Evolutionary conservation across 192 early-diverging fungal genomes (phyloP), one percentile per base, ranked within the genome.

Genomic region (Coemansia sp.): DNA sequence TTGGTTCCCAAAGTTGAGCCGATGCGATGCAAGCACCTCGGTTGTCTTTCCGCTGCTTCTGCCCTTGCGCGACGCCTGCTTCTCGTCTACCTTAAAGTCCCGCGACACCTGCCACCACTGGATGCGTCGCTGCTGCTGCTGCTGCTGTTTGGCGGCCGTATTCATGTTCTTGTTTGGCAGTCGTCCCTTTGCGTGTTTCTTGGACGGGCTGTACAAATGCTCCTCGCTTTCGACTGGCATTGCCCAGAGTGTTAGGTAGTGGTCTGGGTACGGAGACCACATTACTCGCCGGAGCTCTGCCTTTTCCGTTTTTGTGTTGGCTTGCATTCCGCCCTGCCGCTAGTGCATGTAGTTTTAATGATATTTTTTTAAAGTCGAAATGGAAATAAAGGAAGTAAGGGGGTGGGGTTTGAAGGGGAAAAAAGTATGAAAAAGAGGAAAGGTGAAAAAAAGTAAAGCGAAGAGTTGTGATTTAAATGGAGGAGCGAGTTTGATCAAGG

Each of bases 231-330:
- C 63, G 10, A 39, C 46, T 11, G 63, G 51, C 63, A 61, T 66
- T 24, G 75, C 79, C 79, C 79, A 82, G 60, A 82, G 61, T 18
- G 79, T 77, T 57, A 82, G 57, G 67, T 62, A 43, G 71, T 82
- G 69, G 61, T 76, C 79, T 0, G 79, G 79, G 43, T 82, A 82
- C 26, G 79, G 79, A 56, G 79, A 77, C 79, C 79, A 82, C 66
- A 71, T 72, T 21, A 63, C 52, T 7, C 64, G 67, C 57, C 64
- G 69, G 24, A 65, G 34, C 51, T 72, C 66, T 35, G 43, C 60
- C 34, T 62, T 77, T 51, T 71, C 62, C 12, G 15, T 46, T 4
- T 36, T 52, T 41, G 56, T 76, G 46, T 76, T 60, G 18, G 68
- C 64, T 43, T 70, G 68, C 60, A 63, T 67, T 39, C 26, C 30